Conservation (phyloP, 441 rosid species). For the Erodium chrysanthum region DNA sequence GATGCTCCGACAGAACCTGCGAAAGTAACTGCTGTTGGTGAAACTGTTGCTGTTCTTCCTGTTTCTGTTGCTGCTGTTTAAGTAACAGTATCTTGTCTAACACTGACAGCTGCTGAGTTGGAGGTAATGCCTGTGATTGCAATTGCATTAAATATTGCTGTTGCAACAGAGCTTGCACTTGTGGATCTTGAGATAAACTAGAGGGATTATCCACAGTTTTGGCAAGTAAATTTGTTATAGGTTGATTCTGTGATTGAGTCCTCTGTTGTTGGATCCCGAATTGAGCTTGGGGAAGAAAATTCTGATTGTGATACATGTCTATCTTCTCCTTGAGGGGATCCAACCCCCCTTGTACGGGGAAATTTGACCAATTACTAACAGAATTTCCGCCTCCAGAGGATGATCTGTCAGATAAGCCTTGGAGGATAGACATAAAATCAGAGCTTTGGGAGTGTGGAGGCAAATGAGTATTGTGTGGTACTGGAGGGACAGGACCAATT, state of each 20-base stretch:
- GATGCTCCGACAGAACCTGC: slow-evolving; percentile 68
- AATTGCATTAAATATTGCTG: slow-evolving; percentile 70
- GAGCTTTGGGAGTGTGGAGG: slow-evolving; percentile 56
- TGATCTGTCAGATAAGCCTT: slow-evolving; percentile 57
- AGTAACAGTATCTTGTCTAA: slow-evolving; percentile 64
- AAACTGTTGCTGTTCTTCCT: slow-evolving; percentile 77
- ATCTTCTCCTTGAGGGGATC: slow-evolving; percentile 52
- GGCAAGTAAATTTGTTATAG: slow-evolving; percentile 50
- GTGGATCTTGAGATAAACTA: slow-evolving; percentile 64
- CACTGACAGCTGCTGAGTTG: slow-evolving; percentile 58
- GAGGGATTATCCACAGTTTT: slow-evolving; percentile 52
- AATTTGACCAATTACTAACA: slow-evolving; percentile 52
- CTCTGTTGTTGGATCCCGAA: slow-evolving; percentile 67
- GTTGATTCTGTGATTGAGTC: slow-evolving; percentile 36
- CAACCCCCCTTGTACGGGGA: slow-evolving; percentile 40
- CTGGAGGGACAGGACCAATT: slow-evolving; percentile 34
- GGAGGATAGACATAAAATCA: slow-evolving; percentile 61
- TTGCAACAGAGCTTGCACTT: slow-evolving; percentile 56
- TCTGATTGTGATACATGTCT: slow-evolving; percentile 43
- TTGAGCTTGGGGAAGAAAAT: slow-evolving; percentile 45
- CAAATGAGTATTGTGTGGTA: slow-evolving; percentile 34
- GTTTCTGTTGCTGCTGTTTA: slow-evolving; percentile 63
- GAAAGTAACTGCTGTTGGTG: slow-evolving; percentile 73
- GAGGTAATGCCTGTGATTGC: slow-evolving; percentile 52
- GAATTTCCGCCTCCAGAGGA: slow-evolving; percentile 43